These are phyloP conservation scores for Massarina eburnea DNA, from an alignment of 2,329 filamentous ascomycete genomes.

Conservation along the genomic window DNA sequence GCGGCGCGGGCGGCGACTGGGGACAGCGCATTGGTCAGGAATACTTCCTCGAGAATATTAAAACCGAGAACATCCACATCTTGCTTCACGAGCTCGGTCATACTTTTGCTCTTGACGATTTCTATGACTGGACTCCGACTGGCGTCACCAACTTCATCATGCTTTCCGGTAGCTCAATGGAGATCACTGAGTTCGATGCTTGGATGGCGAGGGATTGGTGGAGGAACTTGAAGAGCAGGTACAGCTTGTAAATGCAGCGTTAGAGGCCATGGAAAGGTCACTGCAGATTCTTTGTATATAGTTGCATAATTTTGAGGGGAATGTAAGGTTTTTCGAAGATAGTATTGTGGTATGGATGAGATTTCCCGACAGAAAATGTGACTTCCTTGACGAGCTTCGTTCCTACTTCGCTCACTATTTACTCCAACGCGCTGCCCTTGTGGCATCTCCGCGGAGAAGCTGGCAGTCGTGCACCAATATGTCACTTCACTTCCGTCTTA, in stretches of 20 bases:
- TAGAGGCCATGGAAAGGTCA: neutral
- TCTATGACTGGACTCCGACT: conserved; percentile 50
- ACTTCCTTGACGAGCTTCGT: too few relatives aligned
- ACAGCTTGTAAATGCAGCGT: conserved; percentile 12
- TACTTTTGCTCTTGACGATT: conserved; percentile 49
- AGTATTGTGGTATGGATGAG: too few relatives aligned
- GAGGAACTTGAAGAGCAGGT: conserved; percentile 37
- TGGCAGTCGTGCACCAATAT: too few relatives aligned
- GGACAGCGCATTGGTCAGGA: conserved; percentile 50
- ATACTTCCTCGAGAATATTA: conserved; percentile 46
- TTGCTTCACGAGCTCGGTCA: conserved; percentile 51
- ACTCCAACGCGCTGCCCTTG: too few relatives aligned
- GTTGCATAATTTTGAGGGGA: neutral
- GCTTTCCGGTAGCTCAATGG: conserved; percentile 46
- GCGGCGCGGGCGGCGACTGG: conserved; percentile 53
- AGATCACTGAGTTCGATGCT: conserved; percentile 53
- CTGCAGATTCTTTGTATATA: neutral
- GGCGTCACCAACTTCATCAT: conserved; percentile 50
- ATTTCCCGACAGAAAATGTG: too few relatives aligned
- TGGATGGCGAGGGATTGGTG: conserved; percentile 56
- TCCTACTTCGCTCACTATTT: too few relatives aligned
- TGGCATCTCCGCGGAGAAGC: too few relatives aligned
- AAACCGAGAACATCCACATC: conserved; percentile 47
- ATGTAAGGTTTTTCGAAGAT: too few relatives aligned
- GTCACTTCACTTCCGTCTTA: too few relatives aligned